These are phyloP conservation scores for Aspergillus spinulosporus DNA, from an alignment of 2,329 filamentous ascomycete genomes.

Conservation along the genomic window DNA sequence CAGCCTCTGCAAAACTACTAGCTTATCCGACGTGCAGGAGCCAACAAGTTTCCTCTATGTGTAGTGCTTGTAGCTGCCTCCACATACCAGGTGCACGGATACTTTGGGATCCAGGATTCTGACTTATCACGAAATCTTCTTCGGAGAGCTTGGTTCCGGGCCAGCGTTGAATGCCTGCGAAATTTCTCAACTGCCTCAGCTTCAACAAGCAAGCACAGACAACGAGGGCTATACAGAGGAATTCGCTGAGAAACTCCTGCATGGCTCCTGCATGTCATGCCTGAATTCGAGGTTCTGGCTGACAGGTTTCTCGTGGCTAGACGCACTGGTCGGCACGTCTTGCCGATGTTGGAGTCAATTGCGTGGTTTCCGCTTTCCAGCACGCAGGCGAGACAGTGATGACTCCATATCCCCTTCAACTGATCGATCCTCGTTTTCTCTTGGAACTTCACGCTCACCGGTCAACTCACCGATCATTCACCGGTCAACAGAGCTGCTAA, in stretches of 20 bases:
- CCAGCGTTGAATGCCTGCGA: slow-evolving; percentile 9
- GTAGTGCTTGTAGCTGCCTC: slow-evolving; percentile 13
- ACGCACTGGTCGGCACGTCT: neutral
- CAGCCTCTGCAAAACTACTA: slow-evolving; percentile 19
- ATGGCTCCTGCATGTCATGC: neutral
- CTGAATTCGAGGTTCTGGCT: neutral
- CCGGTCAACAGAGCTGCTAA: too few species aligned
- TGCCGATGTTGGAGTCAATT: neutral
- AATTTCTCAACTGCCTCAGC: slow-evolving; percentile 6
- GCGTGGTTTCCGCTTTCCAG: neutral
- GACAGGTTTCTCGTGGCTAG: neutral
- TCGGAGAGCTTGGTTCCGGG: slow-evolving; percentile 12
- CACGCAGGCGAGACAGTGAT: neutral
- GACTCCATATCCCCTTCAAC: neutral
- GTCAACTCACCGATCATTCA: slow-evolving; percentile 24
- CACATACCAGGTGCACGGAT: slow-evolving; percentile 22
- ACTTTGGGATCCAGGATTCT: slow-evolving; percentile 16
- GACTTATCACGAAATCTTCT: slow-evolving; percentile 15
- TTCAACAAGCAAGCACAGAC: neutral
- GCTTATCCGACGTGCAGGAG: slow-evolving; percentile 21
- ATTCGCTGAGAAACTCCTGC: neutral
- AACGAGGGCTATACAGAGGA: neutral
- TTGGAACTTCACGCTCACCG: slow-evolving; percentile 28
- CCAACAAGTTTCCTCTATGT: slow-evolving; percentile 15
- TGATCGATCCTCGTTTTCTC: neutral